Percentiles rank a stretch among this genome's conserved stretches.
These are phyloP conservation scores for Pelargonium nanum DNA, from an alignment of 345 rosid species.

Conservation along the genomic window DNA sequence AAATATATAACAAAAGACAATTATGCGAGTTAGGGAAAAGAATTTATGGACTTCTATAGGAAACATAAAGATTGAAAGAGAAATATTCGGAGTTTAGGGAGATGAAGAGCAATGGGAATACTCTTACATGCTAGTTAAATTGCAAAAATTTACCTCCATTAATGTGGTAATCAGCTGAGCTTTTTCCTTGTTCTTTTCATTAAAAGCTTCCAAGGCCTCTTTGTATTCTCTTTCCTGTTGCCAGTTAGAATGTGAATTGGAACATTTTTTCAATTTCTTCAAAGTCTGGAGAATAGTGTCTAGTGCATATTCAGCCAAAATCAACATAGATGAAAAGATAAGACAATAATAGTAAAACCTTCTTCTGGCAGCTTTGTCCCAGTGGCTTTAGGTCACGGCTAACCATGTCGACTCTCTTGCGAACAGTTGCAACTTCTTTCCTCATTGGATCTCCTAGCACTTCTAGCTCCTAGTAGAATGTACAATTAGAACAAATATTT, in stretches of 20 bases:
- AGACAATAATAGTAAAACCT: constrained; percentile 24
- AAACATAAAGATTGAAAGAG: too few relatives aligned
- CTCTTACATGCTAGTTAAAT: not conserved
- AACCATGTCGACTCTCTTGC: constrained; percentile 58
- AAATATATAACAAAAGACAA: not conserved
- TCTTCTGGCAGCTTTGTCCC: constrained; percentile 70
- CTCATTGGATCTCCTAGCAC: constrained; percentile 60
- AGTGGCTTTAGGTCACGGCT: constrained; percentile 57
- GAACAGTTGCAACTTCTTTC: constrained; percentile 59
- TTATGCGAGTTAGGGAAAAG: not conserved
- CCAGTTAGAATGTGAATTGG: not conserved
- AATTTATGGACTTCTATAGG: not conserved
- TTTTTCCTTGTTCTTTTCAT: constrained; percentile 69
- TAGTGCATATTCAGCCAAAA: too few relatives aligned
- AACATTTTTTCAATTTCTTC: not conserved
- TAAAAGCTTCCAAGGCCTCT: constrained; percentile 59
- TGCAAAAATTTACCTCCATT: constrained; percentile 32
- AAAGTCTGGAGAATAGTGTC: too few relatives aligned
- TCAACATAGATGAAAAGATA: not conserved
- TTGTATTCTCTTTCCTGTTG: constrained; percentile 68
- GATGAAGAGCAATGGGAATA: not conserved
- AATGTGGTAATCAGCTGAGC: constrained; percentile 33
- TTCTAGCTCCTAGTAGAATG: constrained; percentile 61
- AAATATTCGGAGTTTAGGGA: not conserved
- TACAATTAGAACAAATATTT: not conserved